Conservation (phyloP, 805 yeast genomes). For the Grigorovia transvaalensis region DNA sequence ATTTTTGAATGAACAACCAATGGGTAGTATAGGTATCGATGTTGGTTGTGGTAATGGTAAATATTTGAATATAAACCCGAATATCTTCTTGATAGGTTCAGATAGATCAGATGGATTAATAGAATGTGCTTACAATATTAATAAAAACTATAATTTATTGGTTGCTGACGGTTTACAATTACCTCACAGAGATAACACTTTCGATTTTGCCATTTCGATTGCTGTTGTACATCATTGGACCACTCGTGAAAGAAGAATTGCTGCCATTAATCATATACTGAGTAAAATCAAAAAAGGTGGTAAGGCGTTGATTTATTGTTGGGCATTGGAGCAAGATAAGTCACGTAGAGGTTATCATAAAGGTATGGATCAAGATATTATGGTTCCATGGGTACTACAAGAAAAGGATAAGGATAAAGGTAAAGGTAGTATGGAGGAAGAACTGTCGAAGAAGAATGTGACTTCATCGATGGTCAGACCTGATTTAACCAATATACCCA, state of each 20-base stretch:
- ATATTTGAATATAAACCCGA: conserved; percentile 61
- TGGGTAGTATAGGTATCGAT: conserved; percentile 71
- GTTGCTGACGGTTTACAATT: conserved; percentile 72
- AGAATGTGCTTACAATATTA: conserved; percentile 44
- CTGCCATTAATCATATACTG: conserved; percentile 63
- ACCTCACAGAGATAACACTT: conserved; percentile 39
- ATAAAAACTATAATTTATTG: conserved; percentile 39
- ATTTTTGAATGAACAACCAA: conserved; percentile 41
- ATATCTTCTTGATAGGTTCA: conserved; percentile 61
- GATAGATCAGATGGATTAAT: conserved; percentile 65
- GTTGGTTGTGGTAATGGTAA: conserved; percentile 98
- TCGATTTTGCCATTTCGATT: conserved; percentile 85
- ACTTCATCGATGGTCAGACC: conserved; percentile 14
- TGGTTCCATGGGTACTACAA: conserved; percentile 91
- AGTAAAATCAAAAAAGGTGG: conserved; percentile 51
- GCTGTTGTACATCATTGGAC: conserved; percentile 96
- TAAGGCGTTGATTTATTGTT: conserved; percentile 72
- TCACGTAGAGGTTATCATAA: conserved; percentile 86
- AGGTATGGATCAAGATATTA: conserved; percentile 85
- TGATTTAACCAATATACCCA: conserved; percentile 20
- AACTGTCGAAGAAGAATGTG: neutral
- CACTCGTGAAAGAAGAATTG: conserved; percentile 66
- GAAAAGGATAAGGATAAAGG: conserved; percentile 33
- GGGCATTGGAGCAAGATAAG: conserved; percentile 90
- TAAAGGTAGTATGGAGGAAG: conserved; percentile 10